Conservation (phyloP, 139 green algal genomes). For the Chlorella sp. region DNA sequence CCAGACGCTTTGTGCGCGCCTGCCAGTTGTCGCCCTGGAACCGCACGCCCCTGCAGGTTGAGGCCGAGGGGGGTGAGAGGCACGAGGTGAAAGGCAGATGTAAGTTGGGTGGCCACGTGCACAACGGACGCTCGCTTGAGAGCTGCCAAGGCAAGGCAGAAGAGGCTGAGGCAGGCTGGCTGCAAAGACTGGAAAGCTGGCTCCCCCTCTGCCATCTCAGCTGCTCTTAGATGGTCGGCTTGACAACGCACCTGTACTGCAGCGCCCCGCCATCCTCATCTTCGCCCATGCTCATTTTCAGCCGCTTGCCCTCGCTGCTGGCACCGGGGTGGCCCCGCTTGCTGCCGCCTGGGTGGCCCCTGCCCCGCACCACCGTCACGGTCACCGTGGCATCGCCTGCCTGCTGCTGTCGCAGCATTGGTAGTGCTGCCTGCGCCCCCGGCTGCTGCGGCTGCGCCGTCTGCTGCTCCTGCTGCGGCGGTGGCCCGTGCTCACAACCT, state of each 20-base stretch:
- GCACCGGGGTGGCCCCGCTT: background rate
- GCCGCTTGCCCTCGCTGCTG: background rate
- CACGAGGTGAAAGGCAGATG: too few species aligned
- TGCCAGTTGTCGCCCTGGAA: constrained; percentile 34
- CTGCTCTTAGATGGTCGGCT: too few species aligned
- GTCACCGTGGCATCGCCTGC: background rate
- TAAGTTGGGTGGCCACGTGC: background rate
- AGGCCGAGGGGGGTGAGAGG: background rate
- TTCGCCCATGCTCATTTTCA: background rate
- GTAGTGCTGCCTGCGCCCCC: background rate
- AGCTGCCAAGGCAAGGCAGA: background rate
- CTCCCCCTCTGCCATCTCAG: background rate
- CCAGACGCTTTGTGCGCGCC: constrained; percentile 9
- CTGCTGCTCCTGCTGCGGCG: background rate
- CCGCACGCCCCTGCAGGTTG: constrained; percentile 11
- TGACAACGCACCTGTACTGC: background rate
- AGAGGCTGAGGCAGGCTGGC: too few species aligned
- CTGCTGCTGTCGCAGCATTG: background rate
- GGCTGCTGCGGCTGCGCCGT: background rate
- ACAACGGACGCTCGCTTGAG: background rate
- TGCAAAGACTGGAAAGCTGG: background rate
- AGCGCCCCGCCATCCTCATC: background rate
- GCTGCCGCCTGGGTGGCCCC: background rate
- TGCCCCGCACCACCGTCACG: background rate
- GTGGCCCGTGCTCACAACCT: background rate